Conservation (phyloP, 139 green algal genomes). For the Tetradesmus obliquus region DNA sequence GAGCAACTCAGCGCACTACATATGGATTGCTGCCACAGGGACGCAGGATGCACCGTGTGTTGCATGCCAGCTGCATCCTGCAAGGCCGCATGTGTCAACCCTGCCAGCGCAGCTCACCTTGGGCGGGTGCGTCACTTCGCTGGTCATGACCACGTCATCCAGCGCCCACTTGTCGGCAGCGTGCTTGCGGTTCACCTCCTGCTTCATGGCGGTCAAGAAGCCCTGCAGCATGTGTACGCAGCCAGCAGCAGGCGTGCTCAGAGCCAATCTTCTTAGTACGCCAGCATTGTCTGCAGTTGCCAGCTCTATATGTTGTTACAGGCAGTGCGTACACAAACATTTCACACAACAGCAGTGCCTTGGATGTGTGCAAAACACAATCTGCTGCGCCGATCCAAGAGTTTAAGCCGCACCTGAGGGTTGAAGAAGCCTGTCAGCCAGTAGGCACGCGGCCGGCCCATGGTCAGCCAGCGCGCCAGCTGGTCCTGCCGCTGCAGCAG, state of each 20-base stretch:
- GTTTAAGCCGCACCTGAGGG: conserved; percentile 64
- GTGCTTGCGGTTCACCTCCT: conserved; percentile 92
- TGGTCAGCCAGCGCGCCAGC: conserved; percentile 92
- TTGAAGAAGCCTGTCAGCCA: conserved; percentile 99
- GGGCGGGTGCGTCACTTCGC: conserved; percentile 71
- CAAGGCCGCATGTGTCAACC: no score
- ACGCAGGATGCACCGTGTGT: no score
- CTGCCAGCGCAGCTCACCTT: conserved; percentile 7
- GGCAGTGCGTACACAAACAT: no score
- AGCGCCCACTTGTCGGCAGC: conserved; percentile 94
- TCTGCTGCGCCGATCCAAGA: not conserved
- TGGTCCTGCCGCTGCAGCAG: conserved; percentile 92
- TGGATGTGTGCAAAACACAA: not conserved
- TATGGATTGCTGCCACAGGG: no score
- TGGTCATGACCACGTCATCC: conserved; percentile 95
- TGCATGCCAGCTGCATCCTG: no score
- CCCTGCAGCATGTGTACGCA: conserved; percentile 59
- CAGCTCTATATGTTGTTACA: no score
- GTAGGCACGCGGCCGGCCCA: conserved; percentile 88
- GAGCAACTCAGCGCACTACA: not conserved
- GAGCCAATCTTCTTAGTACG: not conserved
- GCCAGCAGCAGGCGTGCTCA: conserved; percentile 4
- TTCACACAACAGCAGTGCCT: not conserved
- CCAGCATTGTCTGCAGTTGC: not conserved
- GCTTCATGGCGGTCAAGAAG: conserved; percentile 95